Percentiles rank a stretch among this genome's conserved stretches.
phyloP scores from a whole-genome alignment of 495 filamentous ascomycete species.

The Talaromyces liani region DNA sequence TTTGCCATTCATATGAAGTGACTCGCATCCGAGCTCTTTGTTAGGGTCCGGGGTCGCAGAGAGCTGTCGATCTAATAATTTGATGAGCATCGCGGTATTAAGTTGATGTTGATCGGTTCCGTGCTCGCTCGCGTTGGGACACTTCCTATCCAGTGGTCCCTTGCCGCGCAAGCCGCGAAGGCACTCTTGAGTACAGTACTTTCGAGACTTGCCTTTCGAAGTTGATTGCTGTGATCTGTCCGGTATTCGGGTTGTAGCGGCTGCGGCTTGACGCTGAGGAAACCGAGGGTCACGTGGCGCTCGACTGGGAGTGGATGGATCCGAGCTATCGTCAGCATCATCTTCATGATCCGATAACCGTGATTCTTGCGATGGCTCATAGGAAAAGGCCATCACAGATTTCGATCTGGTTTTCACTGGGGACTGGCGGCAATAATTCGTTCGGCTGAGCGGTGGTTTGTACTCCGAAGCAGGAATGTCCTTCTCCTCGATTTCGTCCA shows the following conservation, averaged over 20 bases:
- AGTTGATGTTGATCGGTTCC: slow-evolving; percentile 12
- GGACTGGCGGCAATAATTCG: slow-evolving; percentile 14
- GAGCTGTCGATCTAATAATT: slow-evolving; percentile 13
- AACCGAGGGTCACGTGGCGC: not conserved
- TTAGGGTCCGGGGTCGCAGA: slow-evolving; percentile 13
- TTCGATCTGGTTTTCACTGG: slow-evolving; percentile 20
- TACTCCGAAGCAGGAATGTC: slow-evolving; percentile 16
- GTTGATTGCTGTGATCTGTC: slow-evolving; percentile 5
- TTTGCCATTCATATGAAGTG: slow-evolving; percentile 29
- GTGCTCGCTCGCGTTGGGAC: slow-evolving; percentile 30
- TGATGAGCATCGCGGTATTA: slow-evolving; percentile 8
- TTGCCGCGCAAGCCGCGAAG: slow-evolving; percentile 26
- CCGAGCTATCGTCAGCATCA: slow-evolving; percentile 10
- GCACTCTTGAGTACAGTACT: slow-evolving; percentile 38
- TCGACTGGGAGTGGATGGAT: slow-evolving; percentile 13
- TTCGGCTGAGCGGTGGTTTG: slow-evolving; percentile 9
- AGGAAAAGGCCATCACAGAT: slow-evolving; percentile 5
- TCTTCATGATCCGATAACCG: slow-evolving; percentile 6
- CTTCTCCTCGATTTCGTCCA: slow-evolving; percentile 23
- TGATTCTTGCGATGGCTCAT: slow-evolving; percentile 9
- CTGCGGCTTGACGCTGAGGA: slow-evolving; percentile 6
- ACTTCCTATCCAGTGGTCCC: slow-evolving; percentile 24
- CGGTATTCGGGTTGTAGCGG: not conserved
- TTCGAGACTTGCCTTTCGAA: slow-evolving; percentile 21
- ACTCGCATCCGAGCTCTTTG: slow-evolving; percentile 17